These are phyloP conservation scores for Annona cherimola DNA, from an alignment of 164 flowering plant genomes.

Conservation along the genomic window DNA sequence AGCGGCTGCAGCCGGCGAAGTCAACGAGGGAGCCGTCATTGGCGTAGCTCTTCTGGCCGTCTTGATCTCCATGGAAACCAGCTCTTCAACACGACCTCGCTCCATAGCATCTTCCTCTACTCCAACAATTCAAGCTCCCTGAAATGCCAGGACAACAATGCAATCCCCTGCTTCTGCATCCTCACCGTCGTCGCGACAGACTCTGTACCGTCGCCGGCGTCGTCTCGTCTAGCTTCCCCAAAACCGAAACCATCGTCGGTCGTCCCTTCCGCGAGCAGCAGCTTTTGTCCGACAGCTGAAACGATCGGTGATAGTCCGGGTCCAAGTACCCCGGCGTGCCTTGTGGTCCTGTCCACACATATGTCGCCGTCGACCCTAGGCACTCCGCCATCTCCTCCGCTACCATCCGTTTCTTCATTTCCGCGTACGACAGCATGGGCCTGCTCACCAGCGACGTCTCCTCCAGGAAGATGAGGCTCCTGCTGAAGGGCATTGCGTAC, in stretches of 20 bases:
- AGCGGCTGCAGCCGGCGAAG: slow-evolving; percentile 53
- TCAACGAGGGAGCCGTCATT: slow-evolving; percentile 62
- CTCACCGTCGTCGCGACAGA: too few species aligned
- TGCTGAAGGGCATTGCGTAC: slow-evolving; percentile 65
- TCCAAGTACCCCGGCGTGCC: slow-evolving; percentile 96
- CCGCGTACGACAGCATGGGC: slow-evolving; percentile 49
- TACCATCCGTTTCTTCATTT: slow-evolving; percentile 62
- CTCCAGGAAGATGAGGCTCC: slow-evolving; percentile 54
- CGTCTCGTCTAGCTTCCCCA: too few species aligned
- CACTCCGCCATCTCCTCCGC: slow-evolving; percentile 54
- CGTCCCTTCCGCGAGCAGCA: too few species aligned
- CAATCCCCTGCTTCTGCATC: too few species aligned
- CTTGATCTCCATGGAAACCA: slow-evolving; percentile 74
- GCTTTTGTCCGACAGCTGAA: slow-evolving; percentile 82
- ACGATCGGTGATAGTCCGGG: slow-evolving; percentile 83
- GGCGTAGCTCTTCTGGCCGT: too few species aligned
- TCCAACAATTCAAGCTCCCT: too few species aligned
- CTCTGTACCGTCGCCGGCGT: too few species aligned
- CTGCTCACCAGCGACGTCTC: slow-evolving; percentile 77
- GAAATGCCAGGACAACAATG: too few species aligned
- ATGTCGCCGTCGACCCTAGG: slow-evolving; percentile 27
- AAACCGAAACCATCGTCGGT: too few species aligned
- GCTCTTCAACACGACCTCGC: slow-evolving; percentile 76
- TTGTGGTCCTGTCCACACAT: slow-evolving; percentile 91
- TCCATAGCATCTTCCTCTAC: slow-evolving; percentile 67